Evolutionary conservation across 495 filamentous ascomycete species (phyloP).

Genomic region (Penicillium herquei): DNA sequence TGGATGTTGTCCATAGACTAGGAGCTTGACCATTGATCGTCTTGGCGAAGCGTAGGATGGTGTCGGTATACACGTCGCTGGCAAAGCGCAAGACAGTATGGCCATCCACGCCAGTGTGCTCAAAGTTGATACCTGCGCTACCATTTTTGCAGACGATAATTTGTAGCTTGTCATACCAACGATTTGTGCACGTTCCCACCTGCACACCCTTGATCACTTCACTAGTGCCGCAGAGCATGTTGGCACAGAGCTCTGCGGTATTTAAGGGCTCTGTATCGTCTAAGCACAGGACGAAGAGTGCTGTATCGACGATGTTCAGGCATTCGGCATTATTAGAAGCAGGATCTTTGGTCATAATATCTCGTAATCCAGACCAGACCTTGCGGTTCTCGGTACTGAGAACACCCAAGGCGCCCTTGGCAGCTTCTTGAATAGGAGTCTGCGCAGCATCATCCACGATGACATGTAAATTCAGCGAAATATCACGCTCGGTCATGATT

Average conservation of each 20-base stretch:
- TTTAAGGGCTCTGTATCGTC: conserved; percentile 85
- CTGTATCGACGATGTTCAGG: conserved; percentile 89
- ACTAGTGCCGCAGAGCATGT: conserved; percentile 96
- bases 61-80: conserved; percentile 95
- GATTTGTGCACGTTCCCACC: conserved; percentile 94
- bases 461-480: conserved; percentile 87
- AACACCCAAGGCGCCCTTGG: conserved; percentile 89
- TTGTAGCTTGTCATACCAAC: conserved; percentile 99
- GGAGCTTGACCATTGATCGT: conserved; percentile 96
- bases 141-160: conserved; percentile 99
- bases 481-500: conserved; percentile 96
- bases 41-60: conserved; percentile 91
- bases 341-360: conserved; percentile 82
- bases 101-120: conserved; percentile 96
- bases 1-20: conserved; percentile 83
- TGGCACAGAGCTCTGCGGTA: conserved; percentile 81
- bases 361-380: conserved; percentile 87
- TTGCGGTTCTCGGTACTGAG: conserved; percentile 96
- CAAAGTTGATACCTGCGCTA: conserved; percentile 97
- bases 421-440: conserved; percentile 88
- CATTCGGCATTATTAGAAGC: conserved; percentile 94
- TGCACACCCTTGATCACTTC: conserved; percentile 91
- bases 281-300: conserved; percentile 86
- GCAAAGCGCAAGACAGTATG: conserved; percentile 96
- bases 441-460: conserved; percentile 87